These are phyloP conservation scores for Trichaptum fuscoviolaceum DNA, from an alignment of 768 basidiomycete species.

Conservation along the genomic window DNA sequence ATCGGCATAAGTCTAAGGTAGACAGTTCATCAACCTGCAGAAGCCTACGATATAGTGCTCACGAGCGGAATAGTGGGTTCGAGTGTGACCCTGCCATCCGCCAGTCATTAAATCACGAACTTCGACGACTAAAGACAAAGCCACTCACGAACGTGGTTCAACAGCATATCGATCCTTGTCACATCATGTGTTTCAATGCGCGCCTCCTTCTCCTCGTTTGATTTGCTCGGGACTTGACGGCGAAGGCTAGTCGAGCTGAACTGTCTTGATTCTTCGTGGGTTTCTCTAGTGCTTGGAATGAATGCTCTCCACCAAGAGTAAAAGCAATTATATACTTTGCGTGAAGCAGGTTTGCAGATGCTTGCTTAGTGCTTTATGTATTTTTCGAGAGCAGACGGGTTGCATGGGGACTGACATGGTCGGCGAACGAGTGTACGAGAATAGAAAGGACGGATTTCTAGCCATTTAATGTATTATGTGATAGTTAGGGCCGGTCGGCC, in stretches of 20 bases:
- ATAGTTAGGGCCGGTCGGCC: neutral
- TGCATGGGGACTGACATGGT: neutral
- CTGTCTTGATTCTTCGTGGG: neutral
- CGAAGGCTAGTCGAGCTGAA: neutral
- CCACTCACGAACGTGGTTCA: slow-evolving; percentile 53
- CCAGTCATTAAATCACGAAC: slow-evolving; percentile 2
- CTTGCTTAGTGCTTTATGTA: neutral
- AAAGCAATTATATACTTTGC: neutral
- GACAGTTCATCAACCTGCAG: slow-evolving; percentile 10
- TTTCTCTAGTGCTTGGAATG: neutral
- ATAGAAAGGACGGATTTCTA: neutral
- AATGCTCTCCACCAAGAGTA: neutral
- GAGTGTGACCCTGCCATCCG: slow-evolving; percentile 39
- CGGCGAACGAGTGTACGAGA: neutral
- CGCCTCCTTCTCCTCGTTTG: neutral
- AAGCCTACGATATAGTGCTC: slow-evolving; percentile 12
- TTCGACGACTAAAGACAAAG: slow-evolving; percentile 8
- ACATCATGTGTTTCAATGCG: slow-evolving; percentile 50
- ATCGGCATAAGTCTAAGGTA: slow-evolving; percentile 47
- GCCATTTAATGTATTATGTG: neutral
- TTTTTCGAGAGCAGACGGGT: neutral
- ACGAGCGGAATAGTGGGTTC: slow-evolving; percentile 51
- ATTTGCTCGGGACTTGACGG: neutral
- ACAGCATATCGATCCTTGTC: slow-evolving; percentile 48
- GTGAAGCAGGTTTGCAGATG: neutral